Evolutionary conservation across 108 stramenopile species (phyloP), one percentile per base, ranked within the genome.

Genomic region (Cyclostephanos tholiformis): DNA sequence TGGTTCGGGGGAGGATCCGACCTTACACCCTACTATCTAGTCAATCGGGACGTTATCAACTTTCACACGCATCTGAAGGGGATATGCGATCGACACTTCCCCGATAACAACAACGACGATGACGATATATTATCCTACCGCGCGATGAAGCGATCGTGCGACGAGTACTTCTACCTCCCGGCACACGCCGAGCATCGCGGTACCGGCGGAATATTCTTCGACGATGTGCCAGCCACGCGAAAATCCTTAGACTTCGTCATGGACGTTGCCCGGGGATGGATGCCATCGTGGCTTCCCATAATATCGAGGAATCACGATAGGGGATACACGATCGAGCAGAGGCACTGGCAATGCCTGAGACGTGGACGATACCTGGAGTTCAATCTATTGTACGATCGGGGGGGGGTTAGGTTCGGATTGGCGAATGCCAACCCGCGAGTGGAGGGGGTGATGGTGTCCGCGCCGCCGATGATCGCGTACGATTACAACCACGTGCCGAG

Each of bases 181-280:
- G 91, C 92, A 29, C 72, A 96, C 20, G 76, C 79, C 16, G 97
- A 98, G 64, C 97, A 98, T 82, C 88, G 97, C 29, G 97, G 97
- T 6, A 92, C 93, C 16, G 97, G 97, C 35, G 97, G 97, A 5
- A 95, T 98, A 13, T 98, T 98, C 81, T 98, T 94, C 76, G 97
- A 98, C 75, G 97, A 98, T 72, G 68, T 97, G 27, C 77, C 83
- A 16, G 85, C 90, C 6, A 81, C 87, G 16, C 44, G 27, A 16
- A 14, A 62, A 9, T 63, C 86, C 10, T 46, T 83, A 11, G 26
- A 64, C 1, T 97, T 97, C 75, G 89, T 91, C 6, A 22, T 87
- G 60, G 86, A 86, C 67, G 92, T 97, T 0, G 94, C 90, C 17
- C 17, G 80, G 25, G 75, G 84, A 7, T 97, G 96, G 95, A 94